A percentile compares a stretch with the other conserved stretches of the same genome.
These are phyloP conservation scores for Haplosporangium sp. DNA, from an alignment of 371 early-diverging fungal genomes.

Conservation along the genomic window DNA sequence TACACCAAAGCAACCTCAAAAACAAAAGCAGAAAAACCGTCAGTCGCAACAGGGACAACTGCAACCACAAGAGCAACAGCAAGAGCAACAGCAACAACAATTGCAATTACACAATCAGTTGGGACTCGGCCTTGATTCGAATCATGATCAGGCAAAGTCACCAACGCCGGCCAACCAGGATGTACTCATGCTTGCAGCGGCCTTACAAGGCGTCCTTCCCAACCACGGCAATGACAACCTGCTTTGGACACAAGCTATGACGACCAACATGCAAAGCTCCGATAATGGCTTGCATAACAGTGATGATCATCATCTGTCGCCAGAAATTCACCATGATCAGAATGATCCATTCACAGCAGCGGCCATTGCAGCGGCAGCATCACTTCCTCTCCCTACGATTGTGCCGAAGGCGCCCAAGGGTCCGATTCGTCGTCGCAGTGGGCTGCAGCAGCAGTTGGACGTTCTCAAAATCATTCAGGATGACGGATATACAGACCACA, in stretches of 20 bases:
- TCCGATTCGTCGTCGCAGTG: slow-evolving; percentile 50
- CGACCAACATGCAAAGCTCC: slow-evolving; percentile 4
- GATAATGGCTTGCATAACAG: slow-evolving; percentile 2
- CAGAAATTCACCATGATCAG: slow-evolving; percentile 2
- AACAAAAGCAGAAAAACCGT: background rate
- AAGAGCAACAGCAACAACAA: slow-evolving; percentile 1
- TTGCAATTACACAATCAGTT: no score
- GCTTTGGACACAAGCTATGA: slow-evolving; percentile 39
- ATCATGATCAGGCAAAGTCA: no score
- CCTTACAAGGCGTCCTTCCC: slow-evolving; percentile 41
- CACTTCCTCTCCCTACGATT: slow-evolving; percentile 26
- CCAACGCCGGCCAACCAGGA: no score
- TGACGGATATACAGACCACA: slow-evolving; percentile 44
- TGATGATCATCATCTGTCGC: background rate
- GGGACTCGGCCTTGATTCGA: no score
- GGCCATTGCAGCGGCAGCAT: slow-evolving; percentile 18
- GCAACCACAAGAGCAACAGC: background rate
- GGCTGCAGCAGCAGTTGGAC: slow-evolving; percentile 50
- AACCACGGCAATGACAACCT: slow-evolving; percentile 16
- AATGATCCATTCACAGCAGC: slow-evolving; percentile 22
- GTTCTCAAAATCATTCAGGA: slow-evolving; percentile 47
- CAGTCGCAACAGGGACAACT: background rate
- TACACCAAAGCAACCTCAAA: no score
- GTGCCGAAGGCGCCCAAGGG: slow-evolving; percentile 49
- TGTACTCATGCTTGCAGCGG: slow-evolving; percentile 44